Conservation (phyloP, 1,284 basidiomycete species). For the Phellopilus nigrolimitatus region DNA sequence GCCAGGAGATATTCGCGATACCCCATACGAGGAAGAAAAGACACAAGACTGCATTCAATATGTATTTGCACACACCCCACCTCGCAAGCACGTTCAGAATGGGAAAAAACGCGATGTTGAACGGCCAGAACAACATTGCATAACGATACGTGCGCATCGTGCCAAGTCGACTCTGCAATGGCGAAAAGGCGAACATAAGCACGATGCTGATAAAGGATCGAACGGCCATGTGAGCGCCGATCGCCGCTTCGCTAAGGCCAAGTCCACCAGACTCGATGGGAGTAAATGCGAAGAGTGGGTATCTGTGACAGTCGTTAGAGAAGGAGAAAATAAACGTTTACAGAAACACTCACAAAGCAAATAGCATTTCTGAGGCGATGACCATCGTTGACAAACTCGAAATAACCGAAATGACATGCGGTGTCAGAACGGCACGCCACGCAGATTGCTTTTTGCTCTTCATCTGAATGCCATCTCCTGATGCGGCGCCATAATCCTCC, state of each 20-base stretch:
- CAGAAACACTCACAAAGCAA: constrained; percentile 15
- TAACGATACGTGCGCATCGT: constrained; percentile 23
- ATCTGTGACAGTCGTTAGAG: constrained; percentile 12
- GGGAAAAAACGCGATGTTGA: constrained; percentile 24
- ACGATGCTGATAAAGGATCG: constrained; percentile 24
- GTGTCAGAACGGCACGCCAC: constrained; percentile 11
- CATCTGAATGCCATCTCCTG: neutral
- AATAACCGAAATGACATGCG: constrained; percentile 16
- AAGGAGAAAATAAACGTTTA: neutral
- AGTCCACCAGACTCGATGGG: constrained; percentile 25
- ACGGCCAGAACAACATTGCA: constrained; percentile 21
- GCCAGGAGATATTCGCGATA: constrained; percentile 15
- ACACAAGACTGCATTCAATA: constrained; percentile 4
- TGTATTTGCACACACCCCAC: constrained; percentile 6
- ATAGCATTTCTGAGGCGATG: constrained; percentile 21
- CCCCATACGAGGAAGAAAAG: constrained; percentile 22
- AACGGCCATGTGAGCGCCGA: constrained; percentile 23
- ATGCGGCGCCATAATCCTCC: neutral
- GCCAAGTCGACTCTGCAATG: constrained; percentile 21
- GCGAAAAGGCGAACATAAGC: constrained; percentile 20
- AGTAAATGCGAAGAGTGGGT: constrained; percentile 26
- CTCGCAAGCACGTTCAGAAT: constrained; percentile 23
- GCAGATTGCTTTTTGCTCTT: neutral
- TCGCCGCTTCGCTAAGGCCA: constrained; percentile 23
- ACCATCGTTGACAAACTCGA: constrained; percentile 19